Base-by-base conservation (phyloP, 805 yeast species). In the Wickerhamiella kurtzmanii region DNA sequence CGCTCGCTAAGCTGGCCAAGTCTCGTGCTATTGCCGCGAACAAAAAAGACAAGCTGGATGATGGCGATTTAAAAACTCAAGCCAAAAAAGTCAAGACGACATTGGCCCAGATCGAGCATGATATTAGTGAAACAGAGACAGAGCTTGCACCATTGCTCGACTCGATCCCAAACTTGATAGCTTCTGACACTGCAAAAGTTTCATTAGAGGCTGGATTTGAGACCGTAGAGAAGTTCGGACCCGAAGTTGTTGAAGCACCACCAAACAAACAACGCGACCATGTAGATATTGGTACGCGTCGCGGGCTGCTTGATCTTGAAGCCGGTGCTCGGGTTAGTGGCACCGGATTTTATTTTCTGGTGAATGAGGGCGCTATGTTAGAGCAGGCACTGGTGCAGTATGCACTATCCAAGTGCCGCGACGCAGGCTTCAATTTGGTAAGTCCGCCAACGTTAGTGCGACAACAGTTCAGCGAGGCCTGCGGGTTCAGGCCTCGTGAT, bases 401-500 rank as follows among this genome's bases (percentile, higher is more conserved):
- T 60, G 81, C 94, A 0, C 61, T 89, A 44, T 67, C 73, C 32
- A 63, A 69, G 46, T 95, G 96, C 2, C 67, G 84, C 41, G 56
- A 64, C 41, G 59, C 68, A 8, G 95, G 94, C 0, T 92, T 83
- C 64, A 63, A 64, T 32, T 73, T 81, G 73, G 76, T 80, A 8
- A 62, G 76, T 9, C 96, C 97, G 0, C 98, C 98, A 1, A 75
- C 94, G 0, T 75, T 92, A 15, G 95, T 88, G 2, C 76, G 82
- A 53, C 68, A 77, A 17, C 94, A 83, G 51, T 68, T 85, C 3
- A 77, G 88, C 0, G 68, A 72, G 53, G 96, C 96, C 0, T 92
- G 98, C 68, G 98, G 98, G 0, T 92, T 88, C 66, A 78, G 80
- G 58, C 98, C 98, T 11, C 75, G 94, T 50, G 97, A 92, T 58